Percentiles rank a stretch among this genome's conserved stretches.
Evolutionary conservation across 768 basidiomycete species (phyloP).

Genomic region (Mycena amicta): DNA sequence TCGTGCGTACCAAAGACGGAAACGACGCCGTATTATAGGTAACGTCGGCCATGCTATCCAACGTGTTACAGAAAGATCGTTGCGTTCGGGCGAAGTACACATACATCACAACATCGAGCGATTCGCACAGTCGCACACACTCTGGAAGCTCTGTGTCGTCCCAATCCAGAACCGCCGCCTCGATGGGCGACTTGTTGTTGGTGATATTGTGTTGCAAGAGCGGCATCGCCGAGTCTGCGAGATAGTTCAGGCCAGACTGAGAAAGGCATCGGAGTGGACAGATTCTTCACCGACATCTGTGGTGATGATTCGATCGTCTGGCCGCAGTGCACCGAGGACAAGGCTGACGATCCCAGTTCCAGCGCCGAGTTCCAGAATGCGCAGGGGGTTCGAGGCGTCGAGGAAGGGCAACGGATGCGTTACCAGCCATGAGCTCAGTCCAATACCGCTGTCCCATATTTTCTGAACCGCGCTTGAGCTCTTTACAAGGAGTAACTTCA

Average conservation of each 20-base stretch:
- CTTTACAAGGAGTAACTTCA: constrained; percentile 24
- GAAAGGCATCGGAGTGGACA: not conserved
- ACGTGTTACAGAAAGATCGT: not conserved
- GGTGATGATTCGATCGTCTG: constrained; percentile 49
- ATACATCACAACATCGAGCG: constrained; percentile 72
- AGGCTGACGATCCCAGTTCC: constrained; percentile 86
- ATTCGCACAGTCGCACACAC: constrained; percentile 37
- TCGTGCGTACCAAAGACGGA: constrained; percentile 70
- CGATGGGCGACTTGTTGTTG: constrained; percentile 40
- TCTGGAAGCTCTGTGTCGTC: constrained; percentile 59
- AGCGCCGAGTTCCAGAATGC: constrained; percentile 53
- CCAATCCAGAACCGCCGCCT: constrained; percentile 70
- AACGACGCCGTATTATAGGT: constrained; percentile 91
- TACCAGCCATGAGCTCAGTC: constrained; percentile 78
- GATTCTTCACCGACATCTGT: constrained; percentile 68
- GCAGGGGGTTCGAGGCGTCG: constrained; percentile 1
- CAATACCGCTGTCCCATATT: constrained; percentile 95
- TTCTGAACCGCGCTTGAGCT: constrained; percentile 59
- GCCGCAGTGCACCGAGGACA: constrained; percentile 59
- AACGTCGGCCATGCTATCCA: constrained; percentile 90
- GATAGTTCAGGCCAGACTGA: not conserved
- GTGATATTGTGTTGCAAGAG: constrained; percentile 73
- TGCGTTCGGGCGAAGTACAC: constrained; percentile 28
- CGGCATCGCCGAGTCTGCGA: constrained; percentile 76
- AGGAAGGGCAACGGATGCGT: not conserved